Evolutionary conservation across 2,329 filamentous ascomycete species (phyloP), one percentile per base, ranked within the genome.

Genomic region (Pseudogymnoascus sp.): DNA sequence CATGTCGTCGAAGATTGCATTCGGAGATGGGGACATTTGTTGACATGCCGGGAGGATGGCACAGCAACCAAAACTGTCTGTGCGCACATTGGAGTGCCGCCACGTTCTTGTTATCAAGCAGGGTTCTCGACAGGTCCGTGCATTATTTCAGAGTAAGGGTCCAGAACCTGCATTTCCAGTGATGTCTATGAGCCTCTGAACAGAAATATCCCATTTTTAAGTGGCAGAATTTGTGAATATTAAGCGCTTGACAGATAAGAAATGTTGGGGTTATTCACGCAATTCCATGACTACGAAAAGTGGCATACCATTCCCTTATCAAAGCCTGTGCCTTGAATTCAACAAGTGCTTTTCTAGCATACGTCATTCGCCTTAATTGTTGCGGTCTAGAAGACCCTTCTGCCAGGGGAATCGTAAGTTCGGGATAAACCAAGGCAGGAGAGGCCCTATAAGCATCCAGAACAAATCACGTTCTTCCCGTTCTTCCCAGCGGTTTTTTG

Each of bases 81-180:
- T 56, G 50, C 50, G 13, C 50, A 4, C 1, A 56, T 53, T 31
- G 14, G 26, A 16, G 29, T 33, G 16, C 26, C 50, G 35, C 50
- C 29, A 56, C 29, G 50, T 56, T 56, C 50, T 56, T 16, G 50
- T 56, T 56, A 56, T 56, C 50, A 56, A 33, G 33, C 50, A 56
- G 50, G 50, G 50, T 56, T 56, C 50, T 19, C 29, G 16, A 56
- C 5, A 35, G 50, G 29, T 56, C 50, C 29, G 50, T 56, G 50
- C 50, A 26, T 33, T 56, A 19, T 33, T 56, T 13, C 29, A 33
- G 1, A 4, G 1, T 13, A 33, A 56, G 50, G 50, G 50, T 56
- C 50, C 50, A 56, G 50, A 56, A 33, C 50, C 50, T 56, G 2
- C 29, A 56, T 56, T 56, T 33, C 16, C 2, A 21, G 11, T 10